Evolutionary conservation across 495 filamentous ascomycete species (phyloP).

Genomic region (Penicillium desertorum): DNA sequence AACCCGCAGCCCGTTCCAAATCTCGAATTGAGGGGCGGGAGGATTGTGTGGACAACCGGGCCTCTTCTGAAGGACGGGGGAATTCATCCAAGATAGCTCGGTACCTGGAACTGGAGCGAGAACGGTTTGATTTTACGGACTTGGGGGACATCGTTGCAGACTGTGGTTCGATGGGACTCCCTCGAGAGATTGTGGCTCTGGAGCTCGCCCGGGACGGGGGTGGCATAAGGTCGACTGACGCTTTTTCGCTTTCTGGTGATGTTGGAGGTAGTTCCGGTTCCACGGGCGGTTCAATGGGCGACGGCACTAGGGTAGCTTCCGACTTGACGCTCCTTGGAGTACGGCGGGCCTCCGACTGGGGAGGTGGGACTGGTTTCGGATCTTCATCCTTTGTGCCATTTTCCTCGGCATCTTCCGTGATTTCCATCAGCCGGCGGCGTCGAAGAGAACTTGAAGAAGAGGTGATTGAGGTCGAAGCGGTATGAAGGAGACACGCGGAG

Average conservation of each 20-base stretch:
- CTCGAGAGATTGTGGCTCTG: slow-evolving; percentile 25
- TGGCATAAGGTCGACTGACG: slow-evolving; percentile 18
- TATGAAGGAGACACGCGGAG: slow-evolving; percentile 85
- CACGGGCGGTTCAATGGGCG: slow-evolving; percentile 15
- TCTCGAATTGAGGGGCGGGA: slow-evolving; percentile 61
- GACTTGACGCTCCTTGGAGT: slow-evolving; percentile 41
- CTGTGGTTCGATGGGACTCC: slow-evolving; percentile 21
- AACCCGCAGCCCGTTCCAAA: slow-evolving; percentile 54
- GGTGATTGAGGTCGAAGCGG: slow-evolving; percentile 80
- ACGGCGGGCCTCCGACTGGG: slow-evolving; percentile 26
- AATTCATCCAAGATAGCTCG: slow-evolving; percentile 42
- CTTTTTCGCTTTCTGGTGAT: slow-evolving; percentile 22
- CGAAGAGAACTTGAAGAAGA: slow-evolving; percentile 82
- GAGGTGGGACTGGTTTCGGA: slow-evolving; percentile 5
- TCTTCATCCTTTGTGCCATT: slow-evolving; percentile 54
- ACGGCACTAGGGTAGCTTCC: slow-evolving; percentile 41
- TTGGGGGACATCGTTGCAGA: slow-evolving; percentile 22
- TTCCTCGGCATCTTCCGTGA: slow-evolving; percentile 81
- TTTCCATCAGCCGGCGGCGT: slow-evolving; percentile 77
- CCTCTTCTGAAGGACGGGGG: slow-evolving; percentile 39
- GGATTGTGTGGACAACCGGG: slow-evolving; percentile 61
- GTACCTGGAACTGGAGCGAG: slow-evolving; percentile 19
- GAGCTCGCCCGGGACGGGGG: slow-evolving; percentile 25
- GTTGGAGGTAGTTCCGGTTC: slow-evolving; percentile 18
- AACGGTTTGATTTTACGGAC: slow-evolving; percentile 23